Evolutionary conservation across 2,329 filamentous ascomycete species (phyloP), one percentile per base, ranked within the genome.

Genomic region (Alternaria panax): DNA sequence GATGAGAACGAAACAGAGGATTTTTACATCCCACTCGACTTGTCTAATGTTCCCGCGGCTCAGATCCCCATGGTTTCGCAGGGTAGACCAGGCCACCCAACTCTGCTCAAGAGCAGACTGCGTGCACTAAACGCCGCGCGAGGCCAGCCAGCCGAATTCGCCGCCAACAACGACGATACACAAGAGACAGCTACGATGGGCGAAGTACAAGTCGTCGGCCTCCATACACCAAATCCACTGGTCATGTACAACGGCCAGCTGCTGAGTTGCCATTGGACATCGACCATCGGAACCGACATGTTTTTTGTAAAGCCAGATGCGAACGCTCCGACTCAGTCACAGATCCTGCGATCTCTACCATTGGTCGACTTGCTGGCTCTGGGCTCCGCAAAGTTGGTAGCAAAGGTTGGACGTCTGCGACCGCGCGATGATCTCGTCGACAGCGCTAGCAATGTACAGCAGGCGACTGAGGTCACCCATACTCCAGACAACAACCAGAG

Each of bases 261-360:
- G 22, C 95, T 93, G 74, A 88, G 87, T 64, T 94, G 92, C 65
- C 81, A 87, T 45, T 98, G 94, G 94, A 86, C 87, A 11, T 88
- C 91, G 62, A 90, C 92, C 60, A 86, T 96, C 42, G 94, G 94
- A 34, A 96, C 93, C 0, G 92, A 96, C 67, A 81, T 93, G 64
- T 86, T 96, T 41, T 90, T 97, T 69, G 84, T 64, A 6, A 71
- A 73, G 56, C 69, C 73, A 4, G 54, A 69, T 8, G 18, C 30
- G 5, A 51, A 66, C 38, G 62, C 77, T 41, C 62, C 73, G 7
- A 66, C 78, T 3, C 32, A 48, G 5, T 54, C 47, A 11, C 38
- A 66, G 16, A 84, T 83, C n/a, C 79, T 82, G 24, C 82, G 86
- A 25, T 81, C 80, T 30, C 82, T 82, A 7, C 76, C 85, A 22